These are phyloP conservation scores for Colletotrichum orbiculare DNA, from an alignment of 2,329 filamentous ascomycete species.

Conservation along the genomic window DNA sequence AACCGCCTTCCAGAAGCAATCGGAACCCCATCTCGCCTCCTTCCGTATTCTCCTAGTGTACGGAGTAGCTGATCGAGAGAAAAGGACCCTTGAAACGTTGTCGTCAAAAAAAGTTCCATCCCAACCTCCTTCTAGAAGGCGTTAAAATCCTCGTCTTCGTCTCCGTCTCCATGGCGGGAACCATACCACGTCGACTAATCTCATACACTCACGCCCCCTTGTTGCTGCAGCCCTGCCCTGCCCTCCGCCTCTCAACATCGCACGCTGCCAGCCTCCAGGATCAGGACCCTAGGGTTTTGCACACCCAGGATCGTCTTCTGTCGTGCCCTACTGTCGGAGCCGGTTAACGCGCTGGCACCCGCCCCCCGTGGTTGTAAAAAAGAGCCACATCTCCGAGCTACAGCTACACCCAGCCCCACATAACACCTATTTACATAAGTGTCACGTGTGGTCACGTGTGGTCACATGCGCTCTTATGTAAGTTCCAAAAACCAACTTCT, in stretches of 20 bases:
- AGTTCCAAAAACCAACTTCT: too few relatives aligned
- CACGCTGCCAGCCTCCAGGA: background rate
- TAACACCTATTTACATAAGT: too few relatives aligned
- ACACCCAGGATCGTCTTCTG: too few relatives aligned
- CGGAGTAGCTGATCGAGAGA: background rate
- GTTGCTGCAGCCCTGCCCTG: background rate
- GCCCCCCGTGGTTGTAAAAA: too few relatives aligned
- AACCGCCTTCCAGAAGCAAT: conserved; percentile 8
- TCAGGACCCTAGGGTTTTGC: conserved; percentile 1
- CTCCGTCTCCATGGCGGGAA: background rate
- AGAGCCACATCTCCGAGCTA: too few relatives aligned
- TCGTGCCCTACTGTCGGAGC: too few relatives aligned
- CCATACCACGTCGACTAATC: background rate
- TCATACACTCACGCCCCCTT: background rate
- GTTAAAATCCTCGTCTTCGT: background rate
- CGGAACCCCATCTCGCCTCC: too few relatives aligned
- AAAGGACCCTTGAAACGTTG: background rate
- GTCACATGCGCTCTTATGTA: too few relatives aligned
- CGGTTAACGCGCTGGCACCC: too few relatives aligned
- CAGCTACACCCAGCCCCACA: too few relatives aligned
- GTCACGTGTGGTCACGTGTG: too few relatives aligned
- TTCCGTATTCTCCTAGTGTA: too few relatives aligned
- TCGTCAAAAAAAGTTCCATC: background rate
- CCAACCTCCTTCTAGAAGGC: conserved; percentile 14
- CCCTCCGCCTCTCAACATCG: background rate